Percentiles rank a stretch among this genome's conserved stretches.
Conservation (phyloP, 148 eudicot genomes). For the Rhododendron ovatum region DNA sequence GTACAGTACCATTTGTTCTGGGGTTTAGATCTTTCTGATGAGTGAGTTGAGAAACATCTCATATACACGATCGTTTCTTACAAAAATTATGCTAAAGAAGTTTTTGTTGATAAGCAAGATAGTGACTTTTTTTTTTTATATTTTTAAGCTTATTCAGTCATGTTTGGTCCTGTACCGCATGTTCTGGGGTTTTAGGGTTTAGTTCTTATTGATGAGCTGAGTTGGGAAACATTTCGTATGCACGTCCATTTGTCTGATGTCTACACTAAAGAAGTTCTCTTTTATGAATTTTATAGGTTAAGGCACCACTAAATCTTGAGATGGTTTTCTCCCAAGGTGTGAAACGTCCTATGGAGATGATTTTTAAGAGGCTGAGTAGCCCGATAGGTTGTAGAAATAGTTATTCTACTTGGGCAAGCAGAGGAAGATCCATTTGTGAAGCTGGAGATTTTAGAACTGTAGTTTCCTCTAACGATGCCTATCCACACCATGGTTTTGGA, state of each 20-base stretch:
- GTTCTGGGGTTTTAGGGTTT: neutral
- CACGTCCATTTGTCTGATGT: neutral
- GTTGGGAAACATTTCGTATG: neutral
- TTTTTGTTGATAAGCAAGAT: neutral
- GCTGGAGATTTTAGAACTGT: constrained; percentile 17
- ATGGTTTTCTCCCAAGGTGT: constrained; percentile 47
- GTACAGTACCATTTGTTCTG: neutral
- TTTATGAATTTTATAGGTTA: neutral
- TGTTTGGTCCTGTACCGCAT: neutral
- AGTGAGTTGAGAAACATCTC: neutral
- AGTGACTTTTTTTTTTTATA: no score
- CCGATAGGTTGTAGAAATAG: constrained; percentile 23
- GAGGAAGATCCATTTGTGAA: constrained; percentile 22
- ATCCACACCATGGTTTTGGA: constrained; percentile 21
- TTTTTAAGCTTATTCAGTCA: neutral
- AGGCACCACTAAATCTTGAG: constrained; percentile 1
- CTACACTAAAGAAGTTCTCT: neutral
- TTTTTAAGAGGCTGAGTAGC: constrained; percentile 37
- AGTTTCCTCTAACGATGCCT: constrained; percentile 23
- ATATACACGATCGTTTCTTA: neutral
- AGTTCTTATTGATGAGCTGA: neutral
- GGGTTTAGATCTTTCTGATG: neutral
- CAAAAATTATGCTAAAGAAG: neutral
- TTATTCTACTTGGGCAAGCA: constrained; percentile 36
- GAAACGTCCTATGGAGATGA: constrained; percentile 41